These are phyloP conservation scores for Trichoderma gamsii DNA, from an alignment of 495 filamentous ascomycete species.

Conservation along the genomic window DNA sequence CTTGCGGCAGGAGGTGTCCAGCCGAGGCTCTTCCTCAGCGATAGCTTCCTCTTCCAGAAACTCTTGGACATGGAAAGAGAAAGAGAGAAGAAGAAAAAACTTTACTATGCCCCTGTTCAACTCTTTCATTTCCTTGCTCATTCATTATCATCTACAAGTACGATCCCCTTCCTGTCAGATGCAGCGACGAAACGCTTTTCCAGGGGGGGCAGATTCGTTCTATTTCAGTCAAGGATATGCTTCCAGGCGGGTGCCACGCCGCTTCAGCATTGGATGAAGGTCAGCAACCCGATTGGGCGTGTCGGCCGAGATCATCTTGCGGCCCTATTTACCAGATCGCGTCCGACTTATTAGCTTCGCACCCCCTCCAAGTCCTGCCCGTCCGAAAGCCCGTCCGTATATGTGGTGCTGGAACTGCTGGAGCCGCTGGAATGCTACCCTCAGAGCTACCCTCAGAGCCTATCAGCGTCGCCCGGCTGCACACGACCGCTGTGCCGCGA, in stretches of 20 bases:
- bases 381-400: background rate
- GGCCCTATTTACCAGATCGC: constrained; percentile 7
- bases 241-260: background rate
- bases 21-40: too few relatives aligned
- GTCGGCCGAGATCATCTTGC: constrained; percentile 7
- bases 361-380: background rate
- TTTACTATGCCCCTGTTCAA: too few relatives aligned
- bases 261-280: background rate
- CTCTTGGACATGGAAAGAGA: too few relatives aligned
- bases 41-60: too few relatives aligned
- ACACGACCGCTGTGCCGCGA: background rate
- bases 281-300: constrained; percentile 2
- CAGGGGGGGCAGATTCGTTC: background rate
- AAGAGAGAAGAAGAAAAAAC: too few relatives aligned
- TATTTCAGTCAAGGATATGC: background rate
- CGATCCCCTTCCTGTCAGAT: too few relatives aligned
- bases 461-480: background rate
- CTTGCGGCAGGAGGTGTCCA: too few relatives aligned
- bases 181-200: too few relatives aligned
- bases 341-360: background rate
- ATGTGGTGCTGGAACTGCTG: background rate
- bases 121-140: too few relatives aligned
- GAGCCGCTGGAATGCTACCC: background rate
- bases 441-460: background rate
- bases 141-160: too few relatives aligned